Evolutionary conservation across 331 rosid species (phyloP).

Genomic region (Saraca asoca): DNA sequence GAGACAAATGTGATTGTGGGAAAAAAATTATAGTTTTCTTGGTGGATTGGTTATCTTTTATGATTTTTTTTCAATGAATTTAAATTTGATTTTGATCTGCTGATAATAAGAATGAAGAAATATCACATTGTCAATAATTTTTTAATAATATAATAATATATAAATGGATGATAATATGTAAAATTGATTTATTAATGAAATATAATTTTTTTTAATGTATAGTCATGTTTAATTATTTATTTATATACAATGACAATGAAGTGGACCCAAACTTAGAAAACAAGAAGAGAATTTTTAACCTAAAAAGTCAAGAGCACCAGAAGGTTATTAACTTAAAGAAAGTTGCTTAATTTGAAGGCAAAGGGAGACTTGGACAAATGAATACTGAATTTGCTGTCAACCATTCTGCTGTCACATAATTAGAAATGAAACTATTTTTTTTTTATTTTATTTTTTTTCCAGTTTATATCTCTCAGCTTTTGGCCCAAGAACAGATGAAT

Average conservation of each 20-base stretch:
- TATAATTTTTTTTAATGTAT: too few relatives aligned
- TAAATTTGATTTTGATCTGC: too few relatives aligned
- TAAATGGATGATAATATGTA: too few relatives aligned
- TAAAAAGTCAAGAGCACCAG: slow-evolving; percentile 13
- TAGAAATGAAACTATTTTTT: background rate
- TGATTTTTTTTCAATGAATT: too few relatives aligned
- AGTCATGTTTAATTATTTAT: background rate
- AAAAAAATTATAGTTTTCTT: background rate
- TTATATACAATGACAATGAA: background rate
- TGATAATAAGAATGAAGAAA: too few relatives aligned
- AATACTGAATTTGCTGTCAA: slow-evolving; percentile 36
- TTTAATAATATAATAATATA: too few relatives aligned
- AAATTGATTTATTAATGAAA: too few relatives aligned
- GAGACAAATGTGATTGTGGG: too few relatives aligned
- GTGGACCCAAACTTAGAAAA: slow-evolving; percentile 4
- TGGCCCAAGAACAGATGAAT: too few relatives aligned
- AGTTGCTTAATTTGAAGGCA: slow-evolving; percentile 40
- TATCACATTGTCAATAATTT: too few relatives aligned
- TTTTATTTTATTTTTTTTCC: too few relatives aligned
- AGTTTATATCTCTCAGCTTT: background rate
- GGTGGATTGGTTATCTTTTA: background rate
- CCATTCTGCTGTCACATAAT: slow-evolving; percentile 30
- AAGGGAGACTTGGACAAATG: slow-evolving; percentile 24
- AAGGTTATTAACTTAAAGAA: slow-evolving; percentile 17
- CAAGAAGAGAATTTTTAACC: background rate